These are phyloP conservation scores for Daedaleopsis sinensis DNA, from an alignment of 768 basidiomycete species.

Conservation along the genomic window DNA sequence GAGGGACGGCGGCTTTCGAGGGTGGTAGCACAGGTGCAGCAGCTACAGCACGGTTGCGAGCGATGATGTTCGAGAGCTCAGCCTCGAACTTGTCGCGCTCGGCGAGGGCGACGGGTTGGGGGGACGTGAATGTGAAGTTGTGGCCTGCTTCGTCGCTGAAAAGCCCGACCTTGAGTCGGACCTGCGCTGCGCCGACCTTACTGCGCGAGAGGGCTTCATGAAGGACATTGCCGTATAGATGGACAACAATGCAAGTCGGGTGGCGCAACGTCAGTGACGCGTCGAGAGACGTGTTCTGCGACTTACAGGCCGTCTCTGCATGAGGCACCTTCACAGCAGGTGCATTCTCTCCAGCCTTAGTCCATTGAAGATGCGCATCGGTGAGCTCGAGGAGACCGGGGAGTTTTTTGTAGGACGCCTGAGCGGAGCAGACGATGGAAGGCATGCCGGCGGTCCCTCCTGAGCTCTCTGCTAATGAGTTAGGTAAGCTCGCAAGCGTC, in stretches of 20 bases:
- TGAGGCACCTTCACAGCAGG: constrained; percentile 67
- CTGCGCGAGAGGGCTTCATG: constrained; percentile 77
- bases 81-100: constrained; percentile 86
- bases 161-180: constrained; percentile 75
- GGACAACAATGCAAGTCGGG: constrained; percentile 18
- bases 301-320: constrained; percentile 64
- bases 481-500: constrained; percentile 28
- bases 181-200: constrained; percentile 81
- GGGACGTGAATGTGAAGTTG: constrained; percentile 81
- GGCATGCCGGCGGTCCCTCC: constrained; percentile 47
- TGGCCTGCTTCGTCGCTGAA: constrained; percentile 71
- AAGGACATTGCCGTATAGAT: background rate
- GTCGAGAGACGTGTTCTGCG: constrained; percentile 3
- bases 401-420: constrained; percentile 84
- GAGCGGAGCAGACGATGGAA: constrained; percentile 65
- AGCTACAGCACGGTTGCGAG: constrained; percentile 57
- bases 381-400: constrained; percentile 77
- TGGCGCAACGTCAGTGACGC: constrained; percentile 15
- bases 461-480: constrained; percentile 20
- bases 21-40: constrained; percentile 13
- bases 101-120: constrained; percentile 58
- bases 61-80: constrained; percentile 76
- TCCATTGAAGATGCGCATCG: constrained; percentile 76
- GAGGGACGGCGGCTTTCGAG: background rate
- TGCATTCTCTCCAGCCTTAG: constrained; percentile 66